Evolutionary conservation across 2,329 filamentous ascomycete species (phyloP).

Genomic region (Alternaria ethzedia): DNA sequence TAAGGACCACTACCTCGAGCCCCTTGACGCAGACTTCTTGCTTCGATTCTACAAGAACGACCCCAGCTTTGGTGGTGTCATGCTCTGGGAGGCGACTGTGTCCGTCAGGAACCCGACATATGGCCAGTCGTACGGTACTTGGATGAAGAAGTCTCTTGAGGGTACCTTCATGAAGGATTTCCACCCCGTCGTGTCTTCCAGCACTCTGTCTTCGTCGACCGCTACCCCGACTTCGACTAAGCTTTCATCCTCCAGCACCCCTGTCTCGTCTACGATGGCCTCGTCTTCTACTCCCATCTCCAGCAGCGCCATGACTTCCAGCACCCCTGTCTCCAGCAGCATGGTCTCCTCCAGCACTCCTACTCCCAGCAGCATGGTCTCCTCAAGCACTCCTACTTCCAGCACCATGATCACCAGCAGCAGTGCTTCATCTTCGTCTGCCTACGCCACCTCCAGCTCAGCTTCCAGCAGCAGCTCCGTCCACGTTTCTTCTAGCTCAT

Average conservation of each 20-base stretch:
- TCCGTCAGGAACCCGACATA: conserved; percentile 55
- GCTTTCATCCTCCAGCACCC: background rate
- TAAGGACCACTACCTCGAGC: conserved; percentile 55
- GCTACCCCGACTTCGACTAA: background rate
- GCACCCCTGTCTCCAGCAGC: background rate
- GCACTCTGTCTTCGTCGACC: conserved; percentile 1
- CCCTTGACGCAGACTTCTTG: conserved; percentile 54
- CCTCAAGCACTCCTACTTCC: background rate
- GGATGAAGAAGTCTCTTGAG: conserved; percentile 53
- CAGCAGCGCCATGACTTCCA: background rate
- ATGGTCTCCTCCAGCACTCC: background rate
- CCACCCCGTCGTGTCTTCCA: conserved; percentile 21
- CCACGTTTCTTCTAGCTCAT: conserved; percentile 3
- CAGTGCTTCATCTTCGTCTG: conserved; percentile 4
- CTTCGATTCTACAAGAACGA: conserved; percentile 47
- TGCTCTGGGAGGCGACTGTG: conserved; percentile 64
- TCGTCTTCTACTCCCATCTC: background rate
- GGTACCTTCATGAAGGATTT: conserved; percentile 29
- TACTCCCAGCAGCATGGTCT: background rate
- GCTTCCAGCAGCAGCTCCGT: background rate
- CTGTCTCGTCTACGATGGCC: background rate
- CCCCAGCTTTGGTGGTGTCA: conserved; percentile 62
- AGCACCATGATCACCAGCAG: conserved; percentile 2
- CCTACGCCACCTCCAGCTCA: background rate
- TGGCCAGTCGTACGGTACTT: conserved; percentile 53